Evolutionary conservation across 129 eudicot species (phyloP), one percentile per base, ranked within the genome.

Genomic region (Flaveria trinervia): DNA sequence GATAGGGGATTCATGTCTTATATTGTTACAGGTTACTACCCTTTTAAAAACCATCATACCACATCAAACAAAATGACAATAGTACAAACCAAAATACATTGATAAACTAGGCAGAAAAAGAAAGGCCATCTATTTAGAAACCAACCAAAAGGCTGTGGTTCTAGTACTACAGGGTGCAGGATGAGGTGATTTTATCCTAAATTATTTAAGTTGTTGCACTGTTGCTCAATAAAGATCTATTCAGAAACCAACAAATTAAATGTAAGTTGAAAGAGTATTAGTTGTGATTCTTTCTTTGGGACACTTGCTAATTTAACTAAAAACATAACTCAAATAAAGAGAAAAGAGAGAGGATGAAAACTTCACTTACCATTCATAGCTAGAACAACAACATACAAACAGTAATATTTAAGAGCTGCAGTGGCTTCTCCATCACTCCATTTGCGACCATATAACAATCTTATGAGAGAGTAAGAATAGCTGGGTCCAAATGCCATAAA

Each of bases 371-470:
- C 98, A 80, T 93, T 93, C 89, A 93, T 88, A 55, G 98, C 98
- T 80, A 91, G 83, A 68, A 87, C 79, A 28, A 93, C 82, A 9
- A 94, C 87, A 77, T 87, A 95, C 62, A 95, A 51, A 79, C 96
- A 86, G 82, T 91, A 95, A 70, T 85, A 92, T 77, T 73, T 82
- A 59, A 95, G 96, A 50, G 96, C 99, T 49, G 85, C 81, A 72
- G 96, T 76, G 69, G 99, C 99, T 88, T 95, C 97, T 60, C 97
- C 97, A 72, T 95, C 99, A 86, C 99, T 95, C 97, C 97, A 95
- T 85, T 89, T 89, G 77, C 71, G 88, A 72, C 99, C 97, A 79
- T 95, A 95, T 30, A 95, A 81, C 80, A 95, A 67, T 86, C 97
- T 85, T 79, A 95, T 76, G 68, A 95, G 94, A 74, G 95, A 87